phyloP scores from a whole-genome alignment of 2,329 filamentous ascomycete species.

The Phialophora expanda region DNA sequence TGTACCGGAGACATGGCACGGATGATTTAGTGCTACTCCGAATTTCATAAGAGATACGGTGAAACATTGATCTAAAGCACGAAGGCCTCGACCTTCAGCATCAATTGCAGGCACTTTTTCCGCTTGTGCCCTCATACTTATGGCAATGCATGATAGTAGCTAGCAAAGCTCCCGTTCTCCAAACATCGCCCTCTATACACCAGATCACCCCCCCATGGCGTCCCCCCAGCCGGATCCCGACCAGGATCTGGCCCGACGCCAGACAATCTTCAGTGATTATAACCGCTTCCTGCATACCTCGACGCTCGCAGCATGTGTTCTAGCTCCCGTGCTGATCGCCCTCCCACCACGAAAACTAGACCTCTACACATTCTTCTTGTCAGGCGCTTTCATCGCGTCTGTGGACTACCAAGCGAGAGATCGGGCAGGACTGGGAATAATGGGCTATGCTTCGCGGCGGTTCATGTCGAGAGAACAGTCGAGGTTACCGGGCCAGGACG shows the following conservation, averaged over 20 bases:
- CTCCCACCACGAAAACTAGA: constrained; percentile 68
- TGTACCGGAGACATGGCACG: too few relatives aligned
- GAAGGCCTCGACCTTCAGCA: neutral
- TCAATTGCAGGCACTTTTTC: neutral
- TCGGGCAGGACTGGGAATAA: constrained; percentile 47
- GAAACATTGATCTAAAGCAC: neutral
- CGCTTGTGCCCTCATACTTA: neutral
- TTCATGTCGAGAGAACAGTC: constrained; percentile 10
- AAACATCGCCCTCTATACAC: neutral
- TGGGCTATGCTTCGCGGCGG: constrained; percentile 41
- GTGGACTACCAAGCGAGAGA: constrained; percentile 56
- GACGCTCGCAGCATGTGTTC: constrained; percentile 56
- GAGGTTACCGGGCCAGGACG: constrained; percentile 12
- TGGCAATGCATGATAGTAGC: neutral
- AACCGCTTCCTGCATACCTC: constrained; percentile 46
- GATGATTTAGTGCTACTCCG: neutral
- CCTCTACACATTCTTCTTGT: constrained; percentile 62
- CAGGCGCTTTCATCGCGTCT: constrained; percentile 55
- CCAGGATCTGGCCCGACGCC: constrained; percentile 4
- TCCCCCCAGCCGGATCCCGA: constrained; percentile 6
- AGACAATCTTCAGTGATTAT: constrained; percentile 31
- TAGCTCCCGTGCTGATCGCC: constrained; percentile 60
- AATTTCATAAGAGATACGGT: neutral
- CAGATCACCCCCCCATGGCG: neutral
- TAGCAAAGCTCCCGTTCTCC: neutral